phyloP scores from a whole-genome alignment of 2,329 filamentous ascomycete genomes.

The Davidsoniella neocaledoniae region DNA sequence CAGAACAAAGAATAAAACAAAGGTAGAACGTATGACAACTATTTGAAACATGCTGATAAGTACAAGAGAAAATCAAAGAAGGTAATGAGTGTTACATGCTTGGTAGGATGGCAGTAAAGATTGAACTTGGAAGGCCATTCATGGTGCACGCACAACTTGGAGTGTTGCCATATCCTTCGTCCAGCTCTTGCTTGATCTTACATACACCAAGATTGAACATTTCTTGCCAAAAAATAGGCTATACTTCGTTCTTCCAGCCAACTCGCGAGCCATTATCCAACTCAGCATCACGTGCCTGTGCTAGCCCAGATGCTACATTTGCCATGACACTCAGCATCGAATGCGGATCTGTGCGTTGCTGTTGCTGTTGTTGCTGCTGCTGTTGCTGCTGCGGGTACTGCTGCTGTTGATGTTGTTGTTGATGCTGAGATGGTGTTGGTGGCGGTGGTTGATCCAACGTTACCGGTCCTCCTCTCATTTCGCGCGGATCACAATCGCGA shows the following conservation, averaged over 20 bases:
- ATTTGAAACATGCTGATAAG: background rate
- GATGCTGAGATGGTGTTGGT: no score
- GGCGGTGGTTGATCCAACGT: no score
- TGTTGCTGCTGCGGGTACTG: no score
- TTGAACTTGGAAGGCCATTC: background rate
- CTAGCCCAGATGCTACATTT: conserved; percentile 7
- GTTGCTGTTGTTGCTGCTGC: conserved; percentile 1
- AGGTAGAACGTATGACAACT: background rate
- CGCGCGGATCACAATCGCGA: no score
- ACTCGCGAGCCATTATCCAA: background rate
- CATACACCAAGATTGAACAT: no score
- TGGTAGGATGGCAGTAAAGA: background rate
- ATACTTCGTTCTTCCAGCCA: background rate
- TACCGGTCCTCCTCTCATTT: no score
- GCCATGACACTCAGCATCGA: conserved; percentile 9
- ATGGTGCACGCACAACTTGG: no score
- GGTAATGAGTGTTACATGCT: no score
- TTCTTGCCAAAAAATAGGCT: no score
- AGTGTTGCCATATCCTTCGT: no score
- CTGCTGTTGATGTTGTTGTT: background rate
- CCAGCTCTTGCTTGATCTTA: no score
- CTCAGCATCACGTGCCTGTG: background rate
- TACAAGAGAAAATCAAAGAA: no score
- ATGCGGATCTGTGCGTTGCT: background rate
- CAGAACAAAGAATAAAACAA: background rate